Percentiles rank a stretch among this genome's conserved stretches.
phyloP scores from a whole-genome alignment of 225 moss, liverwort and hornwort species.

The Thuidium tamariscinum region DNA sequence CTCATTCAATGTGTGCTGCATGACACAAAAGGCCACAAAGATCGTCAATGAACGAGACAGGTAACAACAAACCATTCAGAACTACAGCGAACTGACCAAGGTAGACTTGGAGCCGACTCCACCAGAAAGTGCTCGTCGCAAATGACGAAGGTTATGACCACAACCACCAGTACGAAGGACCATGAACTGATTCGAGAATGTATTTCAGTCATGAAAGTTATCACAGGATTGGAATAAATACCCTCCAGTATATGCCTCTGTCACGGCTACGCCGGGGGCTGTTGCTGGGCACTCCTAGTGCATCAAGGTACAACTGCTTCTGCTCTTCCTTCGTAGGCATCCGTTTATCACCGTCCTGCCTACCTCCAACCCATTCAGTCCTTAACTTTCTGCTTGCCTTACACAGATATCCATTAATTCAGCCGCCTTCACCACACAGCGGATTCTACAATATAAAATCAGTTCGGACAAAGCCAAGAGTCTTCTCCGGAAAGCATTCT shows the following conservation, averaged over 20 bases:
- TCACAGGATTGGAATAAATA: constrained; percentile 10
- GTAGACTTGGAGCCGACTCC: background rate
- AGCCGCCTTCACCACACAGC: background rate
- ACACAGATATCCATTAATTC: background rate
- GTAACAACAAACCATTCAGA: background rate
- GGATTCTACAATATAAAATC: background rate
- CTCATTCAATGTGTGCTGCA: constrained; percentile 85
- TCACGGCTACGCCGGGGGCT: constrained; percentile 55
- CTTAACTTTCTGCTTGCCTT: background rate
- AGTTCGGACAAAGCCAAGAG: background rate
- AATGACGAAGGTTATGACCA: background rate
- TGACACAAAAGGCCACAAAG: background rate
- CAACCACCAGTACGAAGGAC: background rate
- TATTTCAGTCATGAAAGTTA: background rate
- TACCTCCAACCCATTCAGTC: constrained; percentile 38
- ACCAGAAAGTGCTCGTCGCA: background rate
- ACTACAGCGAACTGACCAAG: background rate
- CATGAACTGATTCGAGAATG: background rate
- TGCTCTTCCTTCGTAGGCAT: constrained; percentile 78
- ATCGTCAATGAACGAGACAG: background rate
- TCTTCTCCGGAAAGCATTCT: background rate
- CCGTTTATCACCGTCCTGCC: constrained; percentile 91
- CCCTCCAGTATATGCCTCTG: constrained; percentile 88
- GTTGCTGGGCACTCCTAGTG: constrained; percentile 64
- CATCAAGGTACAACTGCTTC: constrained; percentile 71